A percentile compares a stretch with the other conserved stretches of the same genome.
These are phyloP conservation scores for Nevesoporus exiguus DNA, from an alignment of 768 basidiomycete genomes.

Conservation along the genomic window DNA sequence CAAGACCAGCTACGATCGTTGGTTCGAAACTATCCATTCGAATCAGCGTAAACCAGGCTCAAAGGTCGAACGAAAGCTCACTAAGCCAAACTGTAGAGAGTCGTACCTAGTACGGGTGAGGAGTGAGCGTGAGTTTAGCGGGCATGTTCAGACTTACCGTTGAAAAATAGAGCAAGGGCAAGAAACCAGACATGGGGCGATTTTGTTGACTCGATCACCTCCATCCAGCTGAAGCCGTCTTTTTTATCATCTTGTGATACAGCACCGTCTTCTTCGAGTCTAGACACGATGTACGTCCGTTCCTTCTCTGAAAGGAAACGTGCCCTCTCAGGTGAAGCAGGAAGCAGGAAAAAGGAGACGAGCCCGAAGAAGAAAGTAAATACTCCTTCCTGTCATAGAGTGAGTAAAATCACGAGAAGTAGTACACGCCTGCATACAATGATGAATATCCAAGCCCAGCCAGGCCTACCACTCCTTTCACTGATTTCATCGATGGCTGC, in stretches of 20 bases:
- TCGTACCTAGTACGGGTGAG: conserved; percentile 11
- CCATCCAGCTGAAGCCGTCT: conserved; percentile 54
- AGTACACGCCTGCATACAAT: conserved; percentile 29
- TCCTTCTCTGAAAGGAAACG: conserved; percentile 51
- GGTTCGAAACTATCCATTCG: conserved; percentile 56
- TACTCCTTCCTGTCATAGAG: conserved; percentile 44
- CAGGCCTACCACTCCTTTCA: conserved; percentile 46
- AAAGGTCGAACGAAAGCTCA: conserved; percentile 11
- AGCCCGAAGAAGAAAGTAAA: conserved; percentile 61
- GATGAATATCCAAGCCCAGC: conserved; percentile 65
- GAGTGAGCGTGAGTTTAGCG: background rate
- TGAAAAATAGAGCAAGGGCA: conserved; percentile 49
- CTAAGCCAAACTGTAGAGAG: conserved; percentile 20
- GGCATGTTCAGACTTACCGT: conserved; percentile 33
- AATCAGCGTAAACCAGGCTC: conserved; percentile 31
- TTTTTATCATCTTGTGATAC: conserved; percentile 39
- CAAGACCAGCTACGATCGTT: conserved; percentile 62
- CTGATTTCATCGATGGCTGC: conserved; percentile 57
- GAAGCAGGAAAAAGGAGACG: conserved; percentile 46
- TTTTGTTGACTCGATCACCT: conserved; percentile 46
- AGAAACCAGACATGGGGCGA: conserved; percentile 56
- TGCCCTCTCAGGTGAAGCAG: conserved; percentile 41
- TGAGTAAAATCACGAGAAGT: background rate
- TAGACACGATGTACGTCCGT: conserved; percentile 41
- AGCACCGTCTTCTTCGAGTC: conserved; percentile 26